Percentiles rank a stretch among this genome's conserved stretches.
These are phyloP conservation scores for Saccharum officinarum DNA, from an alignment of 176 grass and related monocot genomes.

Conservation along the genomic window DNA sequence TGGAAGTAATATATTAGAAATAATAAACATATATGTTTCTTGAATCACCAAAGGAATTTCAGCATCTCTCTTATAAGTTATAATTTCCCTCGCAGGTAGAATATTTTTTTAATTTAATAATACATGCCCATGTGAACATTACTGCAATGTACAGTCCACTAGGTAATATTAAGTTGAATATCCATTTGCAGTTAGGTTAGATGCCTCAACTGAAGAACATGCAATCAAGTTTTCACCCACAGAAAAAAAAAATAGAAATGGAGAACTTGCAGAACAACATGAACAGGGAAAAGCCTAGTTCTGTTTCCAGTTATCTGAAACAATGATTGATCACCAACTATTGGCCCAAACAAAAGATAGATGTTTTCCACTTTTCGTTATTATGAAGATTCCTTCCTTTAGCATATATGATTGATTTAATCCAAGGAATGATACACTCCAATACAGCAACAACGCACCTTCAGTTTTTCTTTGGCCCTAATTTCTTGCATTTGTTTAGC, in stretches of 20 bases:
- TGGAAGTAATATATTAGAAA: not conserved
- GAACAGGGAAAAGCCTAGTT: not conserved
- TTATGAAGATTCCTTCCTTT: constrained; percentile 17
- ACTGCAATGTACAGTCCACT: not conserved
- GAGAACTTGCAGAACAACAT: not conserved
- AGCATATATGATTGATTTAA: constrained; percentile 24
- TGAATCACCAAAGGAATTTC: not conserved
- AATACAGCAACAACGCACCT: constrained; percentile 43
- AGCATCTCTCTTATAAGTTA: not conserved
- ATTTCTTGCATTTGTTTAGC: constrained; percentile 95
- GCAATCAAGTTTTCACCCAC: not conserved
- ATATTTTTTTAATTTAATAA: not conserved
- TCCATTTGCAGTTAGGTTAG: constrained; percentile 14
- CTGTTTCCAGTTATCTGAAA: not conserved
- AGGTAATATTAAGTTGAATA: not conserved
- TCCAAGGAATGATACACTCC: not conserved
- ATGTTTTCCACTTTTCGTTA: not conserved
- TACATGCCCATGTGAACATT: constrained; percentile 7
- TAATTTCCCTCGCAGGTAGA: not conserved
- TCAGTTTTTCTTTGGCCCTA: constrained; percentile 72
- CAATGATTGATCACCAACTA: not conserved
- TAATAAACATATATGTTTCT: not conserved
- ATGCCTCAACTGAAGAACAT: not conserved
- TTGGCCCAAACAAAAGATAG: not conserved
- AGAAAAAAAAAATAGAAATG: not conserved